A percentile compares a stretch with the other conserved stretches of the same genome.
These are phyloP conservation scores for Ophiosphaerella narmari DNA, from an alignment of 2,329 filamentous ascomycete species.

Conservation along the genomic window DNA sequence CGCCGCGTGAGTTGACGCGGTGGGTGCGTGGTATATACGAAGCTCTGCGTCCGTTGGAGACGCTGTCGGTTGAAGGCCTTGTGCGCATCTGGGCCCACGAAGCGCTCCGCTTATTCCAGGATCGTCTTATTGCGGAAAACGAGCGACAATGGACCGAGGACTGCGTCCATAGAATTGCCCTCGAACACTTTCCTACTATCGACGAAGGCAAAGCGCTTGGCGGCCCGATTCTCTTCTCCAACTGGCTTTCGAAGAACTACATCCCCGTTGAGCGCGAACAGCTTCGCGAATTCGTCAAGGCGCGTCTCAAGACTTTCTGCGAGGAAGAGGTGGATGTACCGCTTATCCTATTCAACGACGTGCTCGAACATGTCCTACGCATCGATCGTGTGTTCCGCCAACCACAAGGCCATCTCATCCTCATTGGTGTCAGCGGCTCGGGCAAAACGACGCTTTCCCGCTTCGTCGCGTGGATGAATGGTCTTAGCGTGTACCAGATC, in stretches of 20 bases:
- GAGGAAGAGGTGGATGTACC: constrained; percentile 99
- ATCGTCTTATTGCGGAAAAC: constrained; percentile 91
- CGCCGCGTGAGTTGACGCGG: constrained; percentile 93
- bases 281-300: constrained; percentile 95
- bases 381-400: constrained; percentile 99
- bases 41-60: constrained; percentile 90
- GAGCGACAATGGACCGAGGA: constrained; percentile 96
- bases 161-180: constrained; percentile 80
- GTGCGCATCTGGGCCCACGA: constrained; percentile 98
- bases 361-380: constrained; percentile 94
- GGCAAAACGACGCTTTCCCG: constrained; percentile 98
- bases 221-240: constrained; percentile 95
- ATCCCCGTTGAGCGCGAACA: constrained; percentile 94
- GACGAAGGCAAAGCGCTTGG: constrained; percentile 87
- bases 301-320: constrained; percentile 95
- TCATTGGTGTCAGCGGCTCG: constrained; percentile 97
- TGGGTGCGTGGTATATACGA: constrained; percentile 99
- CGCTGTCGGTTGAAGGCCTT: constrained; percentile 83
- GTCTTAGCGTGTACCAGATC: constrained; percentile 98
- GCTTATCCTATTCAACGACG: constrained; percentile 98
- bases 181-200: constrained; percentile 94
- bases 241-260: constrained; percentile 99
- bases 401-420: constrained; percentile 94
- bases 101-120: constrained; percentile 92
- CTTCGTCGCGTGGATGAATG: constrained; percentile 99